phyloP scores from a whole-genome alignment of 345 rosid genomes.

The Salix exigua region DNA sequence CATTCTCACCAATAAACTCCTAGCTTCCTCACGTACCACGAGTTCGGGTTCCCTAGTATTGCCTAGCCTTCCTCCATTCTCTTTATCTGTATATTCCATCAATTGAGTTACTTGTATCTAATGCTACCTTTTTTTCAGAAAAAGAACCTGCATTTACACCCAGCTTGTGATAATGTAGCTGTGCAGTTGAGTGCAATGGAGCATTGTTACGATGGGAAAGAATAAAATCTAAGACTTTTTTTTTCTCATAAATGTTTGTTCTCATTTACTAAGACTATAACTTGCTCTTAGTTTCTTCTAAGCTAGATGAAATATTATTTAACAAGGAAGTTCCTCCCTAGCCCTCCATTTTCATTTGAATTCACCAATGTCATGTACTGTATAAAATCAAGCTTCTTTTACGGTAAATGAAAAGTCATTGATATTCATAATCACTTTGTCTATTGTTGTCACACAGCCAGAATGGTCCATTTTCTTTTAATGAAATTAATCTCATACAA shows the following conservation, averaged over 20 bases:
- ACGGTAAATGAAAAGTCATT: neutral
- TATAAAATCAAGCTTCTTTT: neutral
- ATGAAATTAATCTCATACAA: neutral
- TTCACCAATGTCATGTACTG: neutral
- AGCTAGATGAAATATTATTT: neutral
- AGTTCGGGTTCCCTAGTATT: neutral
- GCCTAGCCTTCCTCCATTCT: neutral
- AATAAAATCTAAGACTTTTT: neutral
- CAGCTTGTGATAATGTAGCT: neutral
- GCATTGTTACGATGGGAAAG: neutral
- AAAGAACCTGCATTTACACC: neutral
- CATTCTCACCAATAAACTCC: neutral
- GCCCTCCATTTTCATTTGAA: neutral
- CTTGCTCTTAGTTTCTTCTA: neutral
- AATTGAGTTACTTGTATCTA: neutral
- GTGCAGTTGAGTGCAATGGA: neutral
- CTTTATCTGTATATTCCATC: neutral
- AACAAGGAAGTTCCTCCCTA: too few relatives aligned
- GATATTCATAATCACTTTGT: neutral
- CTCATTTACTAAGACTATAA: too few relatives aligned
- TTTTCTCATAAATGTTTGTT: neutral
- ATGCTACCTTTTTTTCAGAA: neutral
- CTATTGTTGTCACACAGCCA: neutral
- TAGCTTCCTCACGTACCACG: neutral
- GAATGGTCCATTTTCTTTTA: neutral